Percentiles rank a stretch among this genome's conserved stretches.
These are phyloP conservation scores for Solanum lycopersicoides DNA, from an alignment of 257 asterid species.

Conservation along the genomic window DNA sequence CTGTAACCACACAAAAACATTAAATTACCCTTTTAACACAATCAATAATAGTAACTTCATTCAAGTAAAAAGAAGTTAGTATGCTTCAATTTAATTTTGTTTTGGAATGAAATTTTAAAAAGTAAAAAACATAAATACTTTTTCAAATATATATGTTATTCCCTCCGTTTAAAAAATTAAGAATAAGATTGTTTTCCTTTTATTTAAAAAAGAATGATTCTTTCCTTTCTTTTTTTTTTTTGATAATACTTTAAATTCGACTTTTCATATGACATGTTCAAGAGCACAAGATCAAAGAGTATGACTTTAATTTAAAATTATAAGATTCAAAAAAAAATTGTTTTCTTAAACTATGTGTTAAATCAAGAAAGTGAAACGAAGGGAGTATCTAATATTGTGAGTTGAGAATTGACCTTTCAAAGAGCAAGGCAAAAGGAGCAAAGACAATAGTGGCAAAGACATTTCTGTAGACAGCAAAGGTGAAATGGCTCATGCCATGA, in stretches of 20 bases:
- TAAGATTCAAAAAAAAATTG: too few species aligned
- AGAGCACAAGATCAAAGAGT: too few species aligned
- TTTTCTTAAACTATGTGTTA: neutral
- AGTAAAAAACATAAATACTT: neutral
- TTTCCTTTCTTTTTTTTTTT: too few species aligned
- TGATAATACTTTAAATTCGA: too few species aligned
- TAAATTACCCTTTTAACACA: neutral
- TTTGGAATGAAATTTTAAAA: neutral
- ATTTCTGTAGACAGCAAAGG: slow-evolving; percentile 60
- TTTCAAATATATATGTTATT: neutral
- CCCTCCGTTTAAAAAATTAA: neutral
- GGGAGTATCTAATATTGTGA: neutral
- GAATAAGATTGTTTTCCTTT: too few species aligned
- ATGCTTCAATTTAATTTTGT: neutral
- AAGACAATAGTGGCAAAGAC: slow-evolving; percentile 58
- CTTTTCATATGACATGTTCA: neutral
- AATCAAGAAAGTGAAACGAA: too few species aligned
- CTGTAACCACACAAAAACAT: slow-evolving; percentile 16
- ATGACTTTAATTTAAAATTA: too few species aligned
- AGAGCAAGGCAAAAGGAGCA: slow-evolving; percentile 66
- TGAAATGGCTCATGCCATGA: slow-evolving; percentile 72
- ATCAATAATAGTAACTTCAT: neutral
- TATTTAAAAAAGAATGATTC: neutral
- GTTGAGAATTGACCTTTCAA: slow-evolving; percentile 38
- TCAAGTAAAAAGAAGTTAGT: neutral